These are phyloP conservation scores for Sphaerostilbella broomeana DNA, from an alignment of 2,329 filamentous ascomycete genomes.

Conservation along the genomic window DNA sequence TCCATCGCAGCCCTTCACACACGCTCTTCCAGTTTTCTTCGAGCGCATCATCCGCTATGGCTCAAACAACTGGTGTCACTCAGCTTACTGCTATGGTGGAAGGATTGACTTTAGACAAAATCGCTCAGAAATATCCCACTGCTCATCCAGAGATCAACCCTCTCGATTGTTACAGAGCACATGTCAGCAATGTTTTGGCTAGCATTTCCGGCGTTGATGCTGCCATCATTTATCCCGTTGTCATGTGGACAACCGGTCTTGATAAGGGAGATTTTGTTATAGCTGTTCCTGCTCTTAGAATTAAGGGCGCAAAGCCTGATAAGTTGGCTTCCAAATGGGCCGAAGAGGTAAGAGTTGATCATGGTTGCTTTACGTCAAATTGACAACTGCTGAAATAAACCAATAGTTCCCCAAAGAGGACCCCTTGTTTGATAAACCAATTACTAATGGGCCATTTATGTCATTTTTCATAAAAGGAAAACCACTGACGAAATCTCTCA, in stretches of 20 bases:
- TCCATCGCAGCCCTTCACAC: not conserved
- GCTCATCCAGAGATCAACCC: conserved; percentile 62
- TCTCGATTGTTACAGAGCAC: conserved; percentile 71
- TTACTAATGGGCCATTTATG: conserved; percentile 61
- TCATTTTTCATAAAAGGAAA: conserved; percentile 74
- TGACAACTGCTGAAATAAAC: conserved; percentile 12
- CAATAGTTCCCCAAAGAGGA: conserved; percentile 65
- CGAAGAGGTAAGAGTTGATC: conserved; percentile 42
- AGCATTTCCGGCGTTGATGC: conserved; percentile 64
- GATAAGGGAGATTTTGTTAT: conserved; percentile 80
- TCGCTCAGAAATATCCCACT: conserved; percentile 12
- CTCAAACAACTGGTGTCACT: conserved; percentile 10
- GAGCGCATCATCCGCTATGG: conserved; percentile 3
- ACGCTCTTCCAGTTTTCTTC: not conserved
- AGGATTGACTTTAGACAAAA: conserved; percentile 14
- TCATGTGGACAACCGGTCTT: conserved; percentile 72
- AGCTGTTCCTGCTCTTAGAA: conserved; percentile 69
- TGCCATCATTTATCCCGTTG: conserved; percentile 63
- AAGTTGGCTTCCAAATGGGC: conserved; percentile 57
- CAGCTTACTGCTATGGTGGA: conserved; percentile 15
- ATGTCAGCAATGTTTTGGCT: conserved; percentile 63
- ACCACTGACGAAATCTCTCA: conserved; percentile 56
- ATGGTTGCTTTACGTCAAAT: not conserved
- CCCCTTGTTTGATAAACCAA: conserved; percentile 64
- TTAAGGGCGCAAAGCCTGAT: conserved; percentile 63